Percentiles rank a stretch among this genome's conserved stretches.
phyloP scores from a whole-genome alignment of 2,329 filamentous ascomycete species.

The Talaromyces sp. region DNA sequence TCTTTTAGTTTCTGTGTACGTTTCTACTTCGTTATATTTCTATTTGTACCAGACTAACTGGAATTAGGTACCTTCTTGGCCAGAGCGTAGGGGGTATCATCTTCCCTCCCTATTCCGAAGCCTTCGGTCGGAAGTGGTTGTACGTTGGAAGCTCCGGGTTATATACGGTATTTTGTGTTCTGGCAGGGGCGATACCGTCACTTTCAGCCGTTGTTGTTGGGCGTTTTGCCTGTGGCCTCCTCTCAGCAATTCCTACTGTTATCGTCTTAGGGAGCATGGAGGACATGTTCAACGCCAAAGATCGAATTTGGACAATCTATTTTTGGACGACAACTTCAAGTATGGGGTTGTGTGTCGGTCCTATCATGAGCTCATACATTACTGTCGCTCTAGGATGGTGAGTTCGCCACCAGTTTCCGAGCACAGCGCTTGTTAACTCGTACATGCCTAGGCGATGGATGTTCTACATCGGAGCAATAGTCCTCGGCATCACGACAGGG shows the following conservation, averaged over 20 bases:
- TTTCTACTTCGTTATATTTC: not conserved
- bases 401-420: not conserved
- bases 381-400: constrained; percentile 34
- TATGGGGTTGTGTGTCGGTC: constrained; percentile 39
- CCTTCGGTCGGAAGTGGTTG: constrained; percentile 32
- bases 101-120: constrained; percentile 32
- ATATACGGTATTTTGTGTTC: constrained; percentile 27
- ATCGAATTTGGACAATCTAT: constrained; percentile 44
- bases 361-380: constrained; percentile 41
- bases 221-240: constrained; percentile 39
- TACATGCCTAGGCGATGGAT: constrained; percentile 36
- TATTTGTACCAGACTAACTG: not conserved
- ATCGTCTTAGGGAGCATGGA: constrained; percentile 46
- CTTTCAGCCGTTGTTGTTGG: constrained; percentile 35
- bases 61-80: constrained; percentile 28
- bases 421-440: not conserved
- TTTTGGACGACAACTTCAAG: constrained; percentile 41
- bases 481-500: constrained; percentile 28
- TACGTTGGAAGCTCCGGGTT: constrained; percentile 26
- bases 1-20: constrained; percentile 25
- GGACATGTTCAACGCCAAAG: constrained; percentile 43
- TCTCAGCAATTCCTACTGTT: constrained; percentile 45
- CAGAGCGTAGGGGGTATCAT: constrained; percentile 29
- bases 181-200: constrained; percentile 34
- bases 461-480: constrained; percentile 39